Conservation (phyloP, 345 rosid genomes). For the Eucalyptus polyanthemos region DNA sequence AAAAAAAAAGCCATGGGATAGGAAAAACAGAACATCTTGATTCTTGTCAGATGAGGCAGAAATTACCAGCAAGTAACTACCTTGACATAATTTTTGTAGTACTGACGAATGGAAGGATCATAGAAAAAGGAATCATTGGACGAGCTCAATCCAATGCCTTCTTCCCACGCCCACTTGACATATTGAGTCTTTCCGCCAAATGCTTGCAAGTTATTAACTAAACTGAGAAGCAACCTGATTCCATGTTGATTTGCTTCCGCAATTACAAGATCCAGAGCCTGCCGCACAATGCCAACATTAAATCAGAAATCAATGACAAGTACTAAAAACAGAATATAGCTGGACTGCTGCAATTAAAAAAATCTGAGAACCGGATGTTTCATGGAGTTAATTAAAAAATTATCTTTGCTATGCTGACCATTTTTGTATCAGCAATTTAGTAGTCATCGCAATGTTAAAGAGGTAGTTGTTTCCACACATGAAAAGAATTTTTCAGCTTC, state of each 20-base stretch:
- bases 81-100: constrained; percentile 68
- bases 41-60: neutral
- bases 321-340: neutral
- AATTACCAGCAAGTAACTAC: constrained; percentile 7
- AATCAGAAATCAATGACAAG: neutral
- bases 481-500: neutral
- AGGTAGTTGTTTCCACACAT: neutral
- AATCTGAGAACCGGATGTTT: neutral
- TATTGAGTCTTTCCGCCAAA: constrained; percentile 96
- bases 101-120: constrained; percentile 84
- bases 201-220: constrained; percentile 80
- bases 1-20: neutral
- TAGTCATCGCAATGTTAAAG: neutral
- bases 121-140: constrained; percentile 95
- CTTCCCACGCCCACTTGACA: constrained; percentile 98
- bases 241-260: constrained; percentile 70
- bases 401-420: neutral
- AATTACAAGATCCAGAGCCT: constrained; percentile 93
- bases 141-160: constrained; percentile 85
- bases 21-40: neutral
- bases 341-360: neutral
- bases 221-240: constrained; percentile 69
- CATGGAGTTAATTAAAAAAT: neutral
- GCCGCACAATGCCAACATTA: constrained; percentile 2
- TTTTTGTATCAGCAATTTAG: neutral